Percentiles rank a stretch among this genome's conserved stretches.
Evolutionary conservation across 352 stramenopile genomes (phyloP).

Genomic region (Pythium guiyangense): DNA sequence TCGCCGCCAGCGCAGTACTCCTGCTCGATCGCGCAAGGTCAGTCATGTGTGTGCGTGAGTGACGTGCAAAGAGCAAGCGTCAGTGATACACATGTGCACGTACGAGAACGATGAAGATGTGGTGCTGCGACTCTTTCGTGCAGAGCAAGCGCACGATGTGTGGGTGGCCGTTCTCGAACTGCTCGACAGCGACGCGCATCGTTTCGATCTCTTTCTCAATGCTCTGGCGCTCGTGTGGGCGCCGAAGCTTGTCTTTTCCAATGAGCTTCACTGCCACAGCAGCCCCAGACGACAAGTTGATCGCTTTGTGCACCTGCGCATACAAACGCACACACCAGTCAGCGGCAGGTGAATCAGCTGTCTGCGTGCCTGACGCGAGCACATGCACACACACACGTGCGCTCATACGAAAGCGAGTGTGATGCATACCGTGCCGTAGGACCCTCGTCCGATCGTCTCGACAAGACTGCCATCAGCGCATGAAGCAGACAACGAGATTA

Average conservation of each 20-base stretch:
- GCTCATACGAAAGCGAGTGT: too few species aligned
- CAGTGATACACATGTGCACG: background rate
- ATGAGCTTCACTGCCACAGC: conserved; percentile 83
- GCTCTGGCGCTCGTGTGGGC: conserved; percentile 66
- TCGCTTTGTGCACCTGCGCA: conserved; percentile 74
- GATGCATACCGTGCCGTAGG: conserved; percentile 67
- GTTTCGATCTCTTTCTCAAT: conserved; percentile 87
- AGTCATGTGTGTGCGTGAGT: background rate
- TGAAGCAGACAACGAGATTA: background rate
- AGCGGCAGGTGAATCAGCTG: background rate
- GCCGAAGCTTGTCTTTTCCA: conserved; percentile 66
- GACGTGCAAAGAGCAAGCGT: too few species aligned
- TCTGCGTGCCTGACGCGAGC: background rate
- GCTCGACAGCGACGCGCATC: conserved; percentile 79
- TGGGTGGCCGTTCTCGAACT: conserved; percentile 83
- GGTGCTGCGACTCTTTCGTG: conserved; percentile 76
- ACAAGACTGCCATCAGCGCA: conserved; percentile 39
- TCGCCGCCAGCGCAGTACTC: conserved; percentile 80
- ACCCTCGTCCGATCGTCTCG: conserved; percentile 72
- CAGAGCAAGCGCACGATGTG: conserved; percentile 78
- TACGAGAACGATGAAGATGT: conserved; percentile 83
- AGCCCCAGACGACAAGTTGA: conserved; percentile 69
- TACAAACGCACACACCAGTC: background rate
- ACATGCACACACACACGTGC: too few species aligned
- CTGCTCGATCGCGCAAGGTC: conserved; percentile 15